These are phyloP conservation scores for Hemerocallis citrina DNA, from an alignment of 106 monocot species.

Conservation along the genomic window DNA sequence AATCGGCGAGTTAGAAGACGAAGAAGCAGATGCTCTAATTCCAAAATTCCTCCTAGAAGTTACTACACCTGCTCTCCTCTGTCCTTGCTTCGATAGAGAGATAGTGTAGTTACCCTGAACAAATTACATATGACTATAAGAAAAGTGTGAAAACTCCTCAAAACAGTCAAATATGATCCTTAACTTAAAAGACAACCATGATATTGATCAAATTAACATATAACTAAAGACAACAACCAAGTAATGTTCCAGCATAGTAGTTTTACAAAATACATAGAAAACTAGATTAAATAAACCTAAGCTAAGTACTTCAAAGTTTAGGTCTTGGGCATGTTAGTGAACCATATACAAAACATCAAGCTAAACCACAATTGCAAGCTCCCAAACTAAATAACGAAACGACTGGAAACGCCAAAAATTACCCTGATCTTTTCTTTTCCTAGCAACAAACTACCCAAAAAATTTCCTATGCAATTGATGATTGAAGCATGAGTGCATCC, in stretches of 20 bases:
- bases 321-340: no score
- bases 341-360: no score
- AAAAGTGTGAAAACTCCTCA: not conserved
- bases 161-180: not conserved
- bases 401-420: no score
- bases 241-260: not conserved
- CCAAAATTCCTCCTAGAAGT: conserved; percentile 9
- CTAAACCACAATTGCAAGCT: no score
- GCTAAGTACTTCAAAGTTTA: no score
- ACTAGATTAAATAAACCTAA: conserved; percentile 8
- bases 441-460: no score
- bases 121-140: not conserved
- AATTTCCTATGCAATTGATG: no score
- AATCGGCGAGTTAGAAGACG: conserved; percentile 27
- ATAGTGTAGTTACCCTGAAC: conserved; percentile 21
- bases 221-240: not conserved
- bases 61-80: conserved; percentile 7
- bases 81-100: conserved; percentile 9
- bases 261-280: not conserved
- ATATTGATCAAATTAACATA: not conserved
- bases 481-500: no score
- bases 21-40: conserved; percentile 28
- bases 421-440: no score
- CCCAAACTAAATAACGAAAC: no score
- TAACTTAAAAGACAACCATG: not conserved